phyloP scores from a whole-genome alignment of 495 filamentous ascomycete species.

The Trichoderma asperelloides region DNA sequence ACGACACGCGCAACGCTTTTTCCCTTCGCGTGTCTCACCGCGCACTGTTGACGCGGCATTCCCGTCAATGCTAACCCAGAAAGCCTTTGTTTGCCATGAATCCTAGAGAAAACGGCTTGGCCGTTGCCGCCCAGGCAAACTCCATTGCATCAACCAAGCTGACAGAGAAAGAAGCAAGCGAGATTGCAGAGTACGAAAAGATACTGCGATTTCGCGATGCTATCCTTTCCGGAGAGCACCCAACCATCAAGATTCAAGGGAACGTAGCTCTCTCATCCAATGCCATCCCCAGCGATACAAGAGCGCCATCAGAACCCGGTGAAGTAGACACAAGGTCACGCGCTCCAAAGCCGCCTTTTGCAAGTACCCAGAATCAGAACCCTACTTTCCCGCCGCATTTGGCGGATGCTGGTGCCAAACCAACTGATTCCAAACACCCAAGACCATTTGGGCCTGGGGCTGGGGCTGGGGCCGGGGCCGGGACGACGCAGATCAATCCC shows the following conservation, averaged over 20 bases:
- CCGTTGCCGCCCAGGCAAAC: not conserved
- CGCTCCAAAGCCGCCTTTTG: not conserved
- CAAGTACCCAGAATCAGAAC: not conserved
- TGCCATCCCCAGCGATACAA: constrained; percentile 8
- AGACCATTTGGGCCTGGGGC: constrained; percentile 23
- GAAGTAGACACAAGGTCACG: not conserved
- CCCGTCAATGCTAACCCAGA: not conserved
- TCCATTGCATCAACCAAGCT: not conserved
- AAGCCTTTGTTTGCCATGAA: not conserved
- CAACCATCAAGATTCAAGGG: constrained; percentile 28
- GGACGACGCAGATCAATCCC: constrained; percentile 56
- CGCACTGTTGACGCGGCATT: not conserved
- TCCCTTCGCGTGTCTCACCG: not conserved
- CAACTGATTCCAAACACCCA: constrained; percentile 13
- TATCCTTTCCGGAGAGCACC: constrained; percentile 19
- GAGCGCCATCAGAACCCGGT: constrained; percentile 4
- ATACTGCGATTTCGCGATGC: constrained; percentile 31
- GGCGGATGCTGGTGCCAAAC: not conserved
- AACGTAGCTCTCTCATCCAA: not conserved
- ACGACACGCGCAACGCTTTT: not conserved
- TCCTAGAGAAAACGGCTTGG: not conserved
- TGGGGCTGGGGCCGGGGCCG: constrained; percentile 13
- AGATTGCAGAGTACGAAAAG: constrained; percentile 25
- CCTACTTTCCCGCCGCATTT: not conserved
- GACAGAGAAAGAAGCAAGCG: constrained; percentile 15